Evolutionary conservation across 495 filamentous ascomycete genomes (phyloP).

Genomic region (Darksidea phi): DNA sequence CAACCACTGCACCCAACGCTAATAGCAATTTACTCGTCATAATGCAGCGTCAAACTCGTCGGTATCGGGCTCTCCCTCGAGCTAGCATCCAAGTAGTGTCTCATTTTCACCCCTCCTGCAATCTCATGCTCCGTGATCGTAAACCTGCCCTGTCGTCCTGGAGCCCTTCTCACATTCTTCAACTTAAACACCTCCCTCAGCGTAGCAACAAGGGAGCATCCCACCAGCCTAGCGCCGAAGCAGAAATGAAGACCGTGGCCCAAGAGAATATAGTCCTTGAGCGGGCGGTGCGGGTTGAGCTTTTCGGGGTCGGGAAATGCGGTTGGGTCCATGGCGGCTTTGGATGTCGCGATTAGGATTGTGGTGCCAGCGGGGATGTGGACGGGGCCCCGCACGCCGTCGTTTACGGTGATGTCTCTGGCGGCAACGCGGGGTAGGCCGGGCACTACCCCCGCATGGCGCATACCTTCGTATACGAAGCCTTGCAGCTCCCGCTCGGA

Average conservation of each 20-base stretch:
- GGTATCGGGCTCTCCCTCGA: conserved; percentile 44
- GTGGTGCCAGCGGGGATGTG: conserved; percentile 23
- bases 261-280: conserved; percentile 31
- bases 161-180: conserved; percentile 37
- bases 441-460: conserved; percentile 44
- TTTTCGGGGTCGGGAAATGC: conserved; percentile 38
- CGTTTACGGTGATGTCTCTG: conserved; percentile 27
- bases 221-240: conserved; percentile 35
- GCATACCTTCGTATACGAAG: conserved; percentile 45
- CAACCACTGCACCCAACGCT: not conserved
- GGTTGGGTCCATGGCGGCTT: conserved; percentile 37
- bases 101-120: conserved; percentile 43
- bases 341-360: conserved; percentile 36
- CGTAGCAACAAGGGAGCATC: conserved; percentile 35
- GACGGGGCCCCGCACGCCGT: conserved; percentile 32
- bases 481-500: conserved; percentile 36
- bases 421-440: conserved; percentile 36
- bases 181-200: conserved; percentile 41
- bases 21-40: conserved; percentile 38
- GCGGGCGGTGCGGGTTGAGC: conserved; percentile 31
- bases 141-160: conserved; percentile 37
- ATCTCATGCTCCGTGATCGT: conserved; percentile 39
- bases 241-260: conserved; percentile 34
- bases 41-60: conserved; percentile 44
- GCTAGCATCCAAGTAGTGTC: conserved; percentile 45